Evolutionary conservation across 345 rosid species (phyloP).

Genomic region (Carallia pectinifolia): DNA sequence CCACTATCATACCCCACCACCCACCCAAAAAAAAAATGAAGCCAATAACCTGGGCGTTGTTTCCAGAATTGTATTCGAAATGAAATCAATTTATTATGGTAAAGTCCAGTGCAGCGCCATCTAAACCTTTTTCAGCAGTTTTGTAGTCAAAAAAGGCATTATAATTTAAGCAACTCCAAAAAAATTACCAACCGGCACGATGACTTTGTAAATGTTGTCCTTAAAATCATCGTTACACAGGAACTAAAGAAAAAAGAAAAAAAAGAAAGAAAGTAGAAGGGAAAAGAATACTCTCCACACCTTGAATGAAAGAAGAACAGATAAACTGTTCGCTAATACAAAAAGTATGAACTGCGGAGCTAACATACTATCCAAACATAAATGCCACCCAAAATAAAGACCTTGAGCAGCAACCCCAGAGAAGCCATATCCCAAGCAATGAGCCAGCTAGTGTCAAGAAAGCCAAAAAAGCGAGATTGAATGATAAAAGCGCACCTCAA

Average conservation of each 20-base stretch:
- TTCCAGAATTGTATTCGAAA: no score
- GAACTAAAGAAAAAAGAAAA: neutral
- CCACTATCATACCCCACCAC: no score
- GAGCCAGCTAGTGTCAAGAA: conserved; percentile 5
- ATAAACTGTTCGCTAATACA: neutral
- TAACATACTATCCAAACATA: neutral
- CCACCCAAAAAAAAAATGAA: no score
- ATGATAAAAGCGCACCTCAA: conserved; percentile 54
- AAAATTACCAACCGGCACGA: no score
- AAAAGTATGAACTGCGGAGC: neutral
- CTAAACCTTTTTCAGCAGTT: no score
- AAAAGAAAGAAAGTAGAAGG: neutral
- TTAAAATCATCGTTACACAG: neutral
- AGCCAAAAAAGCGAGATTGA: neutral
- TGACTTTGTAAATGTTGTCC: neutral
- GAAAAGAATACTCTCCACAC: neutral
- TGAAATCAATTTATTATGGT: no score
- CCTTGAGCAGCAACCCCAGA: neutral
- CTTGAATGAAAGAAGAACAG: neutral
- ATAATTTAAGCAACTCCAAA: no score
- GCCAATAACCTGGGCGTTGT: no score
- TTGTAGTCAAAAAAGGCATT: no score
- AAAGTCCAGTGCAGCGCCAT: no score
- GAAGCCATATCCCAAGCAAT: conserved; percentile 5
- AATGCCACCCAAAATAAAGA: neutral